A percentile compares a stretch with the other conserved stretches of the same genome.
These are phyloP conservation scores for Cyclotella atomus DNA, from an alignment of 108 stramenopile species.

Conservation along the genomic window DNA sequence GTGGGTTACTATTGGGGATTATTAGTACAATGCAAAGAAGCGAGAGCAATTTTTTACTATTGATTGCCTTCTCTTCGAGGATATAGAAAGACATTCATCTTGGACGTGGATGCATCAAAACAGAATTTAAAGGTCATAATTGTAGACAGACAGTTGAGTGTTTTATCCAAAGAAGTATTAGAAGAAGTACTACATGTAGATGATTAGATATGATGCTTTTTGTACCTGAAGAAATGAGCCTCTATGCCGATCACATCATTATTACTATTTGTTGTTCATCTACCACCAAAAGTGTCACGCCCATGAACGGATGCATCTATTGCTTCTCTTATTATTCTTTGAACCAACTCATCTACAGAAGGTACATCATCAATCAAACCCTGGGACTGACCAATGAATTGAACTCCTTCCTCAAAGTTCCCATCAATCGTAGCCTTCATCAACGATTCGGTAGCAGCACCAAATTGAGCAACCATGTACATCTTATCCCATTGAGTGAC, in stretches of 20 bases:
- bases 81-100: slow-evolving; percentile 21
- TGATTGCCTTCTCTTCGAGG: background rate
- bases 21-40: background rate
- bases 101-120: slow-evolving; percentile 25
- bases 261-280: background rate
- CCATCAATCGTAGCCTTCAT: slow-evolving; percentile 83
- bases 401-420: slow-evolving; percentile 71
- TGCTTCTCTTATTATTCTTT: slow-evolving; percentile 74
- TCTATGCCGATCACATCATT: no score
- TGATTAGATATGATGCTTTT: no score
- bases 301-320: slow-evolving; percentile 28
- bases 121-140: background rate
- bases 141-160: background rate
- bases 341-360: slow-evolving; percentile 75
- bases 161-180: no score
- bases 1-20: background rate
- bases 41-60: background rate
- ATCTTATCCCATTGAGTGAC: slow-evolving; percentile 82
- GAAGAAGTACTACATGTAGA: no score
- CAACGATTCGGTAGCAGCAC: slow-evolving; percentile 82
- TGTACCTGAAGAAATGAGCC: no score
- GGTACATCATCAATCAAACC: slow-evolving; percentile 86
- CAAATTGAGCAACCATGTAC: slow-evolving; percentile 85
- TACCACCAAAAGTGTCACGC: slow-evolving; percentile 20
- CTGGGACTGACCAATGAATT: slow-evolving; percentile 86